These are phyloP conservation scores for Penicillium cinerascens DNA, from an alignment of 495 filamentous ascomycete genomes.

Conservation along the genomic window DNA sequence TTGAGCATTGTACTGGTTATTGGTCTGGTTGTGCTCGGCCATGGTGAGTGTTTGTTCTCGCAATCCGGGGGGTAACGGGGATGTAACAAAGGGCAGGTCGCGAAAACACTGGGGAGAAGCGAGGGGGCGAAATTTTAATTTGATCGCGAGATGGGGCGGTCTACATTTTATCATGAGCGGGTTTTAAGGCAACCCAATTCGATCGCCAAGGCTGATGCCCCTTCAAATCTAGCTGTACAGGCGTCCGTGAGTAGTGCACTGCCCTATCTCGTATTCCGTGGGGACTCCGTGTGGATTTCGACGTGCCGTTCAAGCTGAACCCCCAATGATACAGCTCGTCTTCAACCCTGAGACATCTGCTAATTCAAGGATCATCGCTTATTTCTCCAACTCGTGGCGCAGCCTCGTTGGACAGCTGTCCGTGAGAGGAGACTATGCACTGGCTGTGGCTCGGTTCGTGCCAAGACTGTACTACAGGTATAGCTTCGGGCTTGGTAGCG, in stretches of 20 bases:
- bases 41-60: neutral
- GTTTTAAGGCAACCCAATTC: neutral
- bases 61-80: neutral
- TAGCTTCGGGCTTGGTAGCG: too few species aligned
- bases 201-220: conserved; percentile 1
- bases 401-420: too few species aligned
- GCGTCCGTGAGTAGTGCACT: neutral
- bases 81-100: neutral
- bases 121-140: neutral
- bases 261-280: neutral
- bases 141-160: neutral
- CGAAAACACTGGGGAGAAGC: neutral
- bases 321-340: too few species aligned
- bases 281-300: neutral
- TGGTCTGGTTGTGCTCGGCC: neutral
- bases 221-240: neutral
- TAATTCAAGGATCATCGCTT: too few species aligned
- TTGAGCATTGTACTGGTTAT: too few species aligned
- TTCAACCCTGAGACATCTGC: too few species aligned
- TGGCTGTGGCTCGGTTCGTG: neutral
- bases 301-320: neutral
- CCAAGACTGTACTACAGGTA: neutral
- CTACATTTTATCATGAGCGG: conserved; percentile 1
- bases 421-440: too few species aligned
- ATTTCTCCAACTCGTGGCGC: too few species aligned